These are phyloP conservation scores for Lodderomyces theae DNA, from an alignment of 1,139 yeast species.

Conservation along the genomic window DNA sequence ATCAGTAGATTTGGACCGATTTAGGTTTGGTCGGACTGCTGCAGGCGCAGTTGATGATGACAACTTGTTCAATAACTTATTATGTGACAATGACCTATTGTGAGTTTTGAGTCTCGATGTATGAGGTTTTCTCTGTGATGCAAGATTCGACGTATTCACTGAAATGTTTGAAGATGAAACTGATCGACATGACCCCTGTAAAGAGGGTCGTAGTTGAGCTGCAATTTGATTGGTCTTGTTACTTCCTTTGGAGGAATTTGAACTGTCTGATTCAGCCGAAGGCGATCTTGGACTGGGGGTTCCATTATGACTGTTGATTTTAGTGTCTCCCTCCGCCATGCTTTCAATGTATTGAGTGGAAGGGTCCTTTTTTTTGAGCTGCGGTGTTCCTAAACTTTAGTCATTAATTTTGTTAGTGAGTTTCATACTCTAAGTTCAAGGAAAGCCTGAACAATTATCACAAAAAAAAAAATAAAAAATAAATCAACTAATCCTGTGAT, in stretches of 20 bases:
- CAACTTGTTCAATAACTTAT: constrained; percentile 23
- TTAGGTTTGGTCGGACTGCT: constrained; percentile 30
- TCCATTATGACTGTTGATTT: background rate
- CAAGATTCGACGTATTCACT: constrained; percentile 4
- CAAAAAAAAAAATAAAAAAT: background rate
- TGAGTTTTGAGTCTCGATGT: constrained; percentile 15
- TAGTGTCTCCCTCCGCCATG: background rate
- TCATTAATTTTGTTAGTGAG: background rate
- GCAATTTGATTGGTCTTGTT: constrained; percentile 2
- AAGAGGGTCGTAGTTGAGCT: constrained; percentile 7
- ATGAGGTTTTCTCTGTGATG: constrained; percentile 11
- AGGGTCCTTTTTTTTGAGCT: background rate
- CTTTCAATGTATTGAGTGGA: background rate
- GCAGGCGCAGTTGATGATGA: constrained; percentile 10
- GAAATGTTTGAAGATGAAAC: constrained; percentile 13
- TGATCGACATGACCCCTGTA: constrained; percentile 9
- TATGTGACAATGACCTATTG: constrained; percentile 35
- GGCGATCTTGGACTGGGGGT: constrained; percentile 4
- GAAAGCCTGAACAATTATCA: no score
- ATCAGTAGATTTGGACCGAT: constrained; percentile 45
- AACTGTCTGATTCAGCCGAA: constrained; percentile 10
- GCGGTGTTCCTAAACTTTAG: background rate
- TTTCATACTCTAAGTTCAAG: no score
- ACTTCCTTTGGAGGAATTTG: constrained; percentile 4
- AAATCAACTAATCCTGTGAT: no score